phyloP scores from a whole-genome alignment of 2,329 filamentous ascomycete species.

The Ascomycota sp. region DNA sequence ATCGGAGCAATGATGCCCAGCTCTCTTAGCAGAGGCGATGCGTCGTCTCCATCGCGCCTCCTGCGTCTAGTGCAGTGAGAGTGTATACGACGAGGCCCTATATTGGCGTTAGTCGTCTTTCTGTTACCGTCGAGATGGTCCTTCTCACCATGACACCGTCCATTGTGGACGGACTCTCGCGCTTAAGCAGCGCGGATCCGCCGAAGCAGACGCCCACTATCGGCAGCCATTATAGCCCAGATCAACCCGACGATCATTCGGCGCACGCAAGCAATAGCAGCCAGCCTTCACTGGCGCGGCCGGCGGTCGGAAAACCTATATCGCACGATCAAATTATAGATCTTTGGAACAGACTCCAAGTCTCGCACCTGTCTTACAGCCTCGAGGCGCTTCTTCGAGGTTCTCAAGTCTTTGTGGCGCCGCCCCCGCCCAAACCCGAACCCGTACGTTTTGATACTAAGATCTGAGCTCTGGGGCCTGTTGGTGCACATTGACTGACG shows the following conservation, averaged over 20 bases:
- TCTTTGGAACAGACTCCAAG: slow-evolving; percentile 31
- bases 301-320: slow-evolving; percentile 41
- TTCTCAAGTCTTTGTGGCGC: slow-evolving; percentile 50
- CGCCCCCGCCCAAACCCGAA: slow-evolving; percentile 56
- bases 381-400: slow-evolving; percentile 53
- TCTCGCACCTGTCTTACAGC: slow-evolving; percentile 15
- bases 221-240: not conserved
- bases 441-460: slow-evolving; percentile 29
- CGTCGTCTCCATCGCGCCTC: no score
- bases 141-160: slow-evolving; percentile 52
- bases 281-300: slow-evolving; percentile 27
- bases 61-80: no score
- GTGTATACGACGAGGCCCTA: no score
- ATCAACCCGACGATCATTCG: slow-evolving; percentile 3
- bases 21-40: no score
- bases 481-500: not conserved
- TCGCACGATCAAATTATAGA: slow-evolving; percentile 46
- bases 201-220: not conserved
- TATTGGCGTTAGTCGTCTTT: no score
- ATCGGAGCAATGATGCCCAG: no score
- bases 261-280: slow-evolving; percentile 3
- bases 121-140: slow-evolving; percentile 31
- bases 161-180: slow-evolving; percentile 38
- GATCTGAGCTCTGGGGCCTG: no score
- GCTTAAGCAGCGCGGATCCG: slow-evolving; percentile 5